Percentiles rank a stretch among this genome's conserved stretches.
Conservation (phyloP, 768 basidiomycete genomes). For the Pleurotus citrinopileatus region DNA sequence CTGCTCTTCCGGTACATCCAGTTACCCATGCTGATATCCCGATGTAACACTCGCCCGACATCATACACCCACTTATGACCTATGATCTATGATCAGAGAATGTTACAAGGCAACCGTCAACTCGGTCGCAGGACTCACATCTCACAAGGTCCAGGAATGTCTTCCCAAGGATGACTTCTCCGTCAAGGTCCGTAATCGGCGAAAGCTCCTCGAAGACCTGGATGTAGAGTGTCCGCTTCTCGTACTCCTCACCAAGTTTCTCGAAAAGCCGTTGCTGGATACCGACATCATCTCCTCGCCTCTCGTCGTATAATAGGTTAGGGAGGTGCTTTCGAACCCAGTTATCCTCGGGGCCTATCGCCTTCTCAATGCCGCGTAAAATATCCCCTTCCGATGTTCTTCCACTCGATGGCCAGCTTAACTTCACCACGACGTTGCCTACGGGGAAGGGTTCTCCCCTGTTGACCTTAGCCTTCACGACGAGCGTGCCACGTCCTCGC, state of each 20-base stretch:
- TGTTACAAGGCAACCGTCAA: neutral
- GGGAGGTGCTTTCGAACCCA: conserved; percentile 5
- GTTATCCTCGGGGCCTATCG: neutral
- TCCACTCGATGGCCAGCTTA: neutral
- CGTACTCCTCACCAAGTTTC: neutral
- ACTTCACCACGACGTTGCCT: neutral
- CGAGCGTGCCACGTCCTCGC: neutral
- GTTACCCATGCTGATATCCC: conserved; percentile 3
- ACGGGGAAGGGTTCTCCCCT: too few species aligned
- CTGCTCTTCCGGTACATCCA: neutral
- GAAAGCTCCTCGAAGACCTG: neutral
- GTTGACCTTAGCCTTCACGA: neutral
- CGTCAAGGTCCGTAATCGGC: neutral
- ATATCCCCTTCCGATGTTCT: neutral
- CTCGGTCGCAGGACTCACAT: neutral
- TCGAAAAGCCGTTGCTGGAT: neutral
- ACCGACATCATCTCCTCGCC: neutral
- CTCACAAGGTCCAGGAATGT: neutral
- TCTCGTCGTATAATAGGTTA: neutral
- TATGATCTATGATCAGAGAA: neutral
- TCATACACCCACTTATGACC: conserved; percentile 4
- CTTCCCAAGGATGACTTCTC: neutral
- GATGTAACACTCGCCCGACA: neutral
- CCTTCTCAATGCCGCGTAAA: neutral
- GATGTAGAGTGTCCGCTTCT: neutral